Conservation (phyloP, 2,329 filamentous ascomycete genomes). For the Thielaviopsis punctulata region DNA sequence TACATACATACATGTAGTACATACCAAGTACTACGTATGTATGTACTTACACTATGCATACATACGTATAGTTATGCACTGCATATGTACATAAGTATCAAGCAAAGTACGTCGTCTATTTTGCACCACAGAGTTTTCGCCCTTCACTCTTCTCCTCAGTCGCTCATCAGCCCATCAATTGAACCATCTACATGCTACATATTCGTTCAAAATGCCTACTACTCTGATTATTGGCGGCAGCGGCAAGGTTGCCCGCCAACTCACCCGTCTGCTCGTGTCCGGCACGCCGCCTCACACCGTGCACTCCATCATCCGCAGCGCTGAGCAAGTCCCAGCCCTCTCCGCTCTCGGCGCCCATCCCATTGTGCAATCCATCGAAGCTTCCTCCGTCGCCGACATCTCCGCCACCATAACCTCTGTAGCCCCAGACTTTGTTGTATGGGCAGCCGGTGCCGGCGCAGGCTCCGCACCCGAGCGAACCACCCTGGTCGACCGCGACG, state of each 20-base stretch:
- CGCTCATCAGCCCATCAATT: too few relatives aligned
- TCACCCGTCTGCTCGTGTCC: constrained; percentile 14
- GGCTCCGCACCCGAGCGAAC: constrained; percentile 22
- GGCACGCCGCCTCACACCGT: constrained; percentile 14
- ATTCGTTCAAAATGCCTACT: constrained; percentile 13
- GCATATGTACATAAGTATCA: too few relatives aligned
- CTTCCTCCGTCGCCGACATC: constrained; percentile 21
- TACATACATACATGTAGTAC: too few relatives aligned
- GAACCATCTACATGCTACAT: not conserved
- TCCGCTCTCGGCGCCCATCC: constrained; percentile 24
- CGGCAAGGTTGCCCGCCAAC: constrained; percentile 15
- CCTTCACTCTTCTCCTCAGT: too few relatives aligned
- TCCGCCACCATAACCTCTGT: constrained; percentile 20
- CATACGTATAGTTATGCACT: too few relatives aligned
- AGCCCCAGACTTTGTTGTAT: constrained; percentile 20
- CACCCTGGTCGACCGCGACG: constrained; percentile 26
- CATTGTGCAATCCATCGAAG: constrained; percentile 26
- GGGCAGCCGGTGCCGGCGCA: constrained; percentile 16
- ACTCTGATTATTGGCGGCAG: constrained; percentile 17
- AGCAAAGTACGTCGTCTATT: not conserved
- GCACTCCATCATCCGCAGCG: constrained; percentile 17
- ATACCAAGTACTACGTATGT: too few relatives aligned
- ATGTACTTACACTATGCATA: too few relatives aligned
- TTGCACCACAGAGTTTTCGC: not conserved
- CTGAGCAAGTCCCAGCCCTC: constrained; percentile 20